These are phyloP conservation scores for Borovskyia barvae DNA, from an alignment of 208 protist species.

Conservation along the genomic window DNA sequence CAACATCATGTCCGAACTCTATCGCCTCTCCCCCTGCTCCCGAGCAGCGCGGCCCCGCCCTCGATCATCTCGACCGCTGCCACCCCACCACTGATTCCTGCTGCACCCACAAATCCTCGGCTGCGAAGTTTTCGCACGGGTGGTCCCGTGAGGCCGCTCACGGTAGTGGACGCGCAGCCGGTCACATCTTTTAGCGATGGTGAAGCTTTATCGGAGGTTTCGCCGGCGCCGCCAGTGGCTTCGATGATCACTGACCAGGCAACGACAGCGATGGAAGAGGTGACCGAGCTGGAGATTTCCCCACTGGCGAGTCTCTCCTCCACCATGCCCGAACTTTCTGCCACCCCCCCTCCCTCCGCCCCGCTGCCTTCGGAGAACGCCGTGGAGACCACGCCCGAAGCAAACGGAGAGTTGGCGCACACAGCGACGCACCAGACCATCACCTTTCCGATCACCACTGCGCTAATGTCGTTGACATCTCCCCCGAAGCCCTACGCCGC, in stretches of 20 bases:
- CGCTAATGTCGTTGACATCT: no score
- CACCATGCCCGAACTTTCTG: constrained; percentile 23
- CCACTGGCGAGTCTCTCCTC: constrained; percentile 18
- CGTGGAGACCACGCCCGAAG: not conserved
- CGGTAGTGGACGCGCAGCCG: no score
- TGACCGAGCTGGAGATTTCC: not conserved
- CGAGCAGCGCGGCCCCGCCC: not conserved
- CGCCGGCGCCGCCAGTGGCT: not conserved
- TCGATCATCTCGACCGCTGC: not conserved
- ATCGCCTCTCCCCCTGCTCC: constrained; percentile 6
- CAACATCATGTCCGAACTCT: not conserved
- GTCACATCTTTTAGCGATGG: no score
- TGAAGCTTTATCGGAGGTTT: not conserved
- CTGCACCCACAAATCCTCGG: constrained; percentile 15
- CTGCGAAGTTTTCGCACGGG: no score
- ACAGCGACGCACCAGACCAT: not conserved
- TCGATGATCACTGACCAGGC: not conserved
- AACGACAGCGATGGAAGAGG: not conserved
- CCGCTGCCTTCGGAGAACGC: not conserved
- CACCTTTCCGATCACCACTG: no score
- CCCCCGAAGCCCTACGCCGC: no score
- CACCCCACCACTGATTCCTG: constrained; percentile 9
- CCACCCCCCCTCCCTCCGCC: constrained; percentile 1
- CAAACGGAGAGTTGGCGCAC: not conserved
- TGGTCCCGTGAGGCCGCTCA: no score